Conservation (phyloP, 1,284 basidiomycete genomes). For the Pseudozyma thailandica region DNA sequence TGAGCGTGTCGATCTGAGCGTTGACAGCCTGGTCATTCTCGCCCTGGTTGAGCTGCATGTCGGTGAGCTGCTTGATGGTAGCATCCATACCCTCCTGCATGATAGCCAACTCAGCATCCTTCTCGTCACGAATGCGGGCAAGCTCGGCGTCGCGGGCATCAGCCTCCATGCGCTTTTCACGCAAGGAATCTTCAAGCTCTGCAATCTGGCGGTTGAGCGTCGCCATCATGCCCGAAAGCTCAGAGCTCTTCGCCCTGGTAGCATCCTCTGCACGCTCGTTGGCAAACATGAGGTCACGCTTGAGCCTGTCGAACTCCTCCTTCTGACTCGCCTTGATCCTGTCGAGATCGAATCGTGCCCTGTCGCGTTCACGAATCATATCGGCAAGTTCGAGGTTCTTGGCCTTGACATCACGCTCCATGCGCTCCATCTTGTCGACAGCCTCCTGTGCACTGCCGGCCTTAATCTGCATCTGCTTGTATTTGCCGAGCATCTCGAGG, state of each 20-base stretch:
- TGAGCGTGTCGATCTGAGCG: constrained; percentile 94
- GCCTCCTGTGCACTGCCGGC: constrained; percentile 98
- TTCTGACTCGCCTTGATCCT: constrained; percentile 89
- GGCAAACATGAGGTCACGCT: constrained; percentile 93
- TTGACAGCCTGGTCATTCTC: constrained; percentile 88
- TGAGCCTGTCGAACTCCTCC: constrained; percentile 92
- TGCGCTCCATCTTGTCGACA: constrained; percentile 98
- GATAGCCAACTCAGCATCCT: constrained; percentile 94
- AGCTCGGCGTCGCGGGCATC: constrained; percentile 80
- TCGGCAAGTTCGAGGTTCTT: constrained; percentile 99
- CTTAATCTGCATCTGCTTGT: constrained; percentile 97
- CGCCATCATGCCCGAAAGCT: constrained; percentile 85
- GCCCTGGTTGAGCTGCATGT: constrained; percentile 86
- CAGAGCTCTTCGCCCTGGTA: constrained; percentile 87
- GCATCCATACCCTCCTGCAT: constrained; percentile 95
- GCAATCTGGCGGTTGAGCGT: constrained; percentile 96
- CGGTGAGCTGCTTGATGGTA: constrained; percentile 88
- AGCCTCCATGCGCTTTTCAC: constrained; percentile 78
- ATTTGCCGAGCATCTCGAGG: constrained; percentile 94
- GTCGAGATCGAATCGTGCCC: constrained; percentile 96
- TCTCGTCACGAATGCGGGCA: constrained; percentile 87
- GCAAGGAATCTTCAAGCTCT: constrained; percentile 92
- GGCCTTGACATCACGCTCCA: constrained; percentile 96
- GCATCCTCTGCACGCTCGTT: constrained; percentile 97
- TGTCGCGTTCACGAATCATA: constrained; percentile 97